Evolutionary conservation across 1,284 basidiomycete species (phyloP).

Genomic region (Meripilus lineatus): DNA sequence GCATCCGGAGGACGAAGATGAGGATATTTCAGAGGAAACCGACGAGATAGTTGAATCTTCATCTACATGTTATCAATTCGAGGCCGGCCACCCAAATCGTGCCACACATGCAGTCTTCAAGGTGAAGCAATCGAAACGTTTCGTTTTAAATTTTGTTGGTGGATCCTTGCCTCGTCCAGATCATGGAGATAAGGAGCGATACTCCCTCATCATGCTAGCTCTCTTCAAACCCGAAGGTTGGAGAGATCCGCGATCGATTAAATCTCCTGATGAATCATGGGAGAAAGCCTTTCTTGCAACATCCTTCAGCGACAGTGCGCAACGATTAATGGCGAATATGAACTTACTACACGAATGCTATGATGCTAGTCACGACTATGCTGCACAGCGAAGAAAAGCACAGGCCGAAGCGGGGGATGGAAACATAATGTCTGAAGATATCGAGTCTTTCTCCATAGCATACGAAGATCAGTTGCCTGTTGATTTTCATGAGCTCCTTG

Average conservation of each 20-base stretch:
- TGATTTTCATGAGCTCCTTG: too few species aligned
- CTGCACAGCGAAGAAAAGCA: constrained; percentile 11
- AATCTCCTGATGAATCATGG: constrained; percentile 11
- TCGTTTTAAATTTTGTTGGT: constrained; percentile 6
- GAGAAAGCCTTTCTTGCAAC: constrained; percentile 10
- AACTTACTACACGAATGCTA: constrained; percentile 21
- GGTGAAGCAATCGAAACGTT: not conserved
- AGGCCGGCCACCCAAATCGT: constrained; percentile 2
- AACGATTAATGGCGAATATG: constrained; percentile 15
- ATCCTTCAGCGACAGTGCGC: constrained; percentile 12
- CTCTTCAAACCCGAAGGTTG: constrained; percentile 9
- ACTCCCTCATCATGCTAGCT: constrained; percentile 5
- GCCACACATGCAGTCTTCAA: constrained; percentile 6
- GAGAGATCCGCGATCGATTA: constrained; percentile 10
- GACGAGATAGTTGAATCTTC: too few species aligned
- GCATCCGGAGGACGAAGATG: too few species aligned
- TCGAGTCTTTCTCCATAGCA: too few species aligned
- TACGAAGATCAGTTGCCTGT: too few species aligned
- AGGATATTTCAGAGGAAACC: too few species aligned
- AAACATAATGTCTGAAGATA: too few species aligned
- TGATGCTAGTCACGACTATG: constrained; percentile 22
- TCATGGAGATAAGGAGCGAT: not conserved
- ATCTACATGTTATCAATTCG: too few species aligned
- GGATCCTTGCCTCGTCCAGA: constrained; percentile 6
- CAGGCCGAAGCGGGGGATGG: constrained; percentile 2